Evolutionary conservation across 805 yeast genomes (phyloP), one percentile per base, ranked within the genome.

Genomic region (Kodamaea restingae): DNA sequence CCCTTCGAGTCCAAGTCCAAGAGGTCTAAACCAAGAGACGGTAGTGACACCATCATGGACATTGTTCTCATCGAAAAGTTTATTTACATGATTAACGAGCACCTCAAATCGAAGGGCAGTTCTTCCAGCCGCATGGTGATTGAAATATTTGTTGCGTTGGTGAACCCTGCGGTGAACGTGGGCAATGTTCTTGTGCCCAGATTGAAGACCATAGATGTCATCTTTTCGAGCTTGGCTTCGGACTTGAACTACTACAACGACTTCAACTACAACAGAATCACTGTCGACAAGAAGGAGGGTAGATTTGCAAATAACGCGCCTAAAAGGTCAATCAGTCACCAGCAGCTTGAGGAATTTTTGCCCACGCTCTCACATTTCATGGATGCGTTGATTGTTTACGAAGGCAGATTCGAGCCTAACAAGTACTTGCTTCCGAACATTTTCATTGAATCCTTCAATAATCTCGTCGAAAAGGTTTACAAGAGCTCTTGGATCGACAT

Each of bases 21-120:
- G 18, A 21, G 24, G 7, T 18, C 32, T 4, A 26, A 27, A 4
- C 17, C 24, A 7, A n/a, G 36, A 27, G 9, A 11, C 20, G 11
- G 42, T 11, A 32, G 15, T 20, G 21, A 34, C 18, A 18, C 32
- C 15, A 38, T 42, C 11, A 48, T 64, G 3, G 73, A 67, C 43
- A 47, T 54, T 5, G 50, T 53, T 42, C 45, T 62, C 25, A 49
- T 68, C 7, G 67, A 65, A 30, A 56, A 54, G 30, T 56, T 66
- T 39, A 56, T 68, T 30, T 61, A 51, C 48, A 63, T 60, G 42
- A 50, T 64, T 17, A 55, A 54, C 37, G 62, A 57, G 31, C 43
- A 51, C 38, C 49, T 51, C 21, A 50, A 47, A 32, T 28, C 14
- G 36, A 41, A 24, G 43, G 47, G 7, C 32, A 26, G 21, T 8